phyloP scores from a whole-genome alignment of 257 asterid species.

The Forsythia suspensa region DNA sequence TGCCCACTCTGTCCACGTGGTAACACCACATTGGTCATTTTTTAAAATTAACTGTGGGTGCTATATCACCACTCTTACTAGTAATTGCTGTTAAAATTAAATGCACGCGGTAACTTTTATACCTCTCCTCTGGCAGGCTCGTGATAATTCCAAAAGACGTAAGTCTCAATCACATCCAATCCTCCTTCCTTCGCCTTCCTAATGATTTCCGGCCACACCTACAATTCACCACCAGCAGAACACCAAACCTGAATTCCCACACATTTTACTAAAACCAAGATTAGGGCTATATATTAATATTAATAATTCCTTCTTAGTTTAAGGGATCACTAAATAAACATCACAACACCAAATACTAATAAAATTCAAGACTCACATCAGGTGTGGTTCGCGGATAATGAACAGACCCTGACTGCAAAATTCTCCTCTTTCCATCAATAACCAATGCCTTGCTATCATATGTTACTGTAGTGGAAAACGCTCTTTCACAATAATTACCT shows the following conservation, averaged over 20 bases:
- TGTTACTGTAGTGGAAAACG: conserved; percentile 44
- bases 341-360: neutral
- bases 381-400: conserved; percentile 85
- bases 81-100: neutral
- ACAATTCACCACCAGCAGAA: conserved; percentile 14
- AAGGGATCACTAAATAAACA: neutral
- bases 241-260: neutral
- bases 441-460: conserved; percentile 72
- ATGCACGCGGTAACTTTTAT: conserved; percentile 3
- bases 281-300: neutral
- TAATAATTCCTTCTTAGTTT: neutral
- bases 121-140: conserved; percentile 82
- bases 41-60: too few species aligned
- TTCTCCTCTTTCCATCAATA: conserved; percentile 73
- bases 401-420: conserved; percentile 78
- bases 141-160: conserved; percentile 85
- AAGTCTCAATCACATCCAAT: conserved; percentile 79
- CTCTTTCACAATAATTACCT: conserved; percentile 32
- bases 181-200: conserved; percentile 86
- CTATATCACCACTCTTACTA: too few species aligned
- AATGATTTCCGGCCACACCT: conserved; percentile 75
- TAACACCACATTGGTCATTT: too few species aligned
- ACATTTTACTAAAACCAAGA: neutral
- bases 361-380: conserved; percentile 49
- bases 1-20: too few species aligned